Conservation (phyloP, 169 alveolate genomes). For the Miamiensis avidus region DNA sequence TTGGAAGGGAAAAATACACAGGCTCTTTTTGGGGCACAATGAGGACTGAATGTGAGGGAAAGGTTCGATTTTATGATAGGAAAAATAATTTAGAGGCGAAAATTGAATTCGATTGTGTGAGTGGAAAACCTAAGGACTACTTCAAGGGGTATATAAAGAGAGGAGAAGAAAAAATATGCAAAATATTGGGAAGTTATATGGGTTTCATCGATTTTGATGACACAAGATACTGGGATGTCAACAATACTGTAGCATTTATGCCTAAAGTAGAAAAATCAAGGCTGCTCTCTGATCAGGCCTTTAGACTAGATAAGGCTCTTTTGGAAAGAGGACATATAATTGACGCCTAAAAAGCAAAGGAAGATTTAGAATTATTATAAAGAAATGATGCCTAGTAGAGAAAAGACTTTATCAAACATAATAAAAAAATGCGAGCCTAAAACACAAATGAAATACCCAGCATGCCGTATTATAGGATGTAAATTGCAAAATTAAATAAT, state of each 20-base stretch:
- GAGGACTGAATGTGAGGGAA: constrained; percentile 67
- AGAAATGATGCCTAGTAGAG: constrained; percentile 79
- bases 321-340: constrained; percentile 56
- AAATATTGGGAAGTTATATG: constrained; percentile 72
- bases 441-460: too few species aligned
- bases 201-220: constrained; percentile 84
- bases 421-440: neutral
- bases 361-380: constrained; percentile 65
- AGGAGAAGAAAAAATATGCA: constrained; percentile 53
- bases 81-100: constrained; percentile 46
- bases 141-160: constrained; percentile 68
- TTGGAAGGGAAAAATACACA: constrained; percentile 61
- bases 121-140: constrained; percentile 57
- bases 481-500: too few species aligned
- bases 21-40: constrained; percentile 70
- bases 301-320: constrained; percentile 53
- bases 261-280: constrained; percentile 36
- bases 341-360: constrained; percentile 73
- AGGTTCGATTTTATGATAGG: constrained; percentile 49
- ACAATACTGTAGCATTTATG: constrained; percentile 57
- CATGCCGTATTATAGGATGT: too few species aligned
- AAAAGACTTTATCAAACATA: constrained; percentile 32
- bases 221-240: constrained; percentile 80
- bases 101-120: constrained; percentile 41
- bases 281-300: constrained; percentile 39